Evolutionary conservation across 2,329 filamentous ascomycete species (phyloP).

Genomic region (Remersonia thermophila): DNA sequence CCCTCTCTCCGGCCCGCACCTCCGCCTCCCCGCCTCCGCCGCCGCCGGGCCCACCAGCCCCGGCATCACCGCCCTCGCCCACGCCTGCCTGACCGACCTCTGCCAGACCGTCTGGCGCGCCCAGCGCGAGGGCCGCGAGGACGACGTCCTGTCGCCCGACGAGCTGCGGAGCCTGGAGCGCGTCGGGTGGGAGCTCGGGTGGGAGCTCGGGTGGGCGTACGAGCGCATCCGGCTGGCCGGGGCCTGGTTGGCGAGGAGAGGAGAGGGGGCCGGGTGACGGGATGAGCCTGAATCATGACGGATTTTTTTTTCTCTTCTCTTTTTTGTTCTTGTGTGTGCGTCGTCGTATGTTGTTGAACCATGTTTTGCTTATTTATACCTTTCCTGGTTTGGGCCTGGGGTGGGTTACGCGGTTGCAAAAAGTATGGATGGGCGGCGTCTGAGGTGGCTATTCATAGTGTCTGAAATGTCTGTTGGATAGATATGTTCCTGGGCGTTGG

Average conservation of each 20-base stretch:
- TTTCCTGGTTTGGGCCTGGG: too few relatives aligned
- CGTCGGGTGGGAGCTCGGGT: slow-evolving; percentile 14
- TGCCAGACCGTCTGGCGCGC: slow-evolving; percentile 13
- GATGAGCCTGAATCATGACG: too few relatives aligned
- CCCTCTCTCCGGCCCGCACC: neutral
- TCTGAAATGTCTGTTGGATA: too few relatives aligned
- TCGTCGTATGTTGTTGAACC: too few relatives aligned
- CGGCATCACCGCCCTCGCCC: slow-evolving; percentile 11
- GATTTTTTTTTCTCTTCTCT: too few relatives aligned
- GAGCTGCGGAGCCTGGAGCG: slow-evolving; percentile 12
- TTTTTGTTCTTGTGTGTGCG: too few relatives aligned
- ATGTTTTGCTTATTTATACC: too few relatives aligned
- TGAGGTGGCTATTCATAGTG: neutral
- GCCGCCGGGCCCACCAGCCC: neutral
- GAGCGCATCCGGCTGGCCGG: slow-evolving; percentile 6
- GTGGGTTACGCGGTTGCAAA: too few relatives aligned
- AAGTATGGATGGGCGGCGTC: neutral
- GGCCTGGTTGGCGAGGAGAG: slow-evolving; percentile 4
- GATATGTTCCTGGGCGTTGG: too few relatives aligned
- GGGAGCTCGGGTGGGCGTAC: too few relatives aligned
- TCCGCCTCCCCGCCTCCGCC: neutral
- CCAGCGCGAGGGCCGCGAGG: slow-evolving; percentile 12
- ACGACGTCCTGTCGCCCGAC: slow-evolving; percentile 5
- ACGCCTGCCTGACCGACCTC: slow-evolving; percentile 11
- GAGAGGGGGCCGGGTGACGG: neutral